Evolutionary conservation across 2,329 filamentous ascomycete species (phyloP), one percentile per base, ranked within the genome.

Genomic region (Penicillium fuscoglaucum): DNA sequence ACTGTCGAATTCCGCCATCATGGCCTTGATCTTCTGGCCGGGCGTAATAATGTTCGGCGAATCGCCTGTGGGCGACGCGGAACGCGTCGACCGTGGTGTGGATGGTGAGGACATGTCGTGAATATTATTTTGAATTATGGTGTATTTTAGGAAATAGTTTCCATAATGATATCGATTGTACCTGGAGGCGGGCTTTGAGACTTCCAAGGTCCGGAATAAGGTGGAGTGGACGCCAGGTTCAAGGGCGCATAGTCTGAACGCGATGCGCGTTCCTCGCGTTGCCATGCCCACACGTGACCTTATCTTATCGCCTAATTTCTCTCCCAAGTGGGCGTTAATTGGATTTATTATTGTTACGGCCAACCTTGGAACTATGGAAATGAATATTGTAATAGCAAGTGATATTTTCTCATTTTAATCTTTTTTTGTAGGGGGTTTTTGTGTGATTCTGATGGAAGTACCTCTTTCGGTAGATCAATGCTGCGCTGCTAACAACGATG

Each of bases 1-100:
- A 55, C 74, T 76, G 50, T 76, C 73, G 44, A 83, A 81, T 50
- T 76, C 73, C 31, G 80, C 79, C 48, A 83, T 72, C 66, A 82
- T 74, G 8, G 79, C 80, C 60, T 77, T 78, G 49, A 82, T 77
- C 65, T 82, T 83, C 55, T 73, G 74, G 50, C 76, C 73, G 5
- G 79, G 79, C 0, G 78, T 78, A 48, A 79, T 69, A 50, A 76
- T 69, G n/a, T 60, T 65, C 2, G 73, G 72, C 0, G 74, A 75
- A 39, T 63, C 61, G 21, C 63, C 62, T 3, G 60, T 53, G 13
- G 67, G 60, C 24, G 73, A 71, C 64, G 64, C 64, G 62, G 68
- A 68, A 54, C 72, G 72, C 68, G 70, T 68, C 62, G 70, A 68
- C 21, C 66, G 71, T 31, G 72, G 72, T 17, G 72, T 73, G 21